Base-by-base conservation (phyloP, 345 rosid genomes). In the Carallia pectinifolia region DNA sequence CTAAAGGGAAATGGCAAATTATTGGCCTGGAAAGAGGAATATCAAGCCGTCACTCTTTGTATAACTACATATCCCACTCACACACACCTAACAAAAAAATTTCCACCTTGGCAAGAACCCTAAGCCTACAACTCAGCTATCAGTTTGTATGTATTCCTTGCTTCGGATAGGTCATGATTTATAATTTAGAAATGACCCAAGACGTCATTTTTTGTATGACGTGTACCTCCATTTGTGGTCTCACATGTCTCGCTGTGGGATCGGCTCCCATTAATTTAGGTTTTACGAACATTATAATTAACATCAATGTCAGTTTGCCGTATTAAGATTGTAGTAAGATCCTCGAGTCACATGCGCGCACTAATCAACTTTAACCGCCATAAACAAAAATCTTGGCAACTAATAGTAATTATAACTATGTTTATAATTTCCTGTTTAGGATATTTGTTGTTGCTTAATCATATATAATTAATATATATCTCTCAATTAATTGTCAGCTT, bases 1-100 rank as follows among this genome's bases (percentile, higher is more conserved):
- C 12, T 7, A 52, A 39, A 15, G 18, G 53, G 29, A 47, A 12
- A 13, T 62, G 29, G 10, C 50, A 36, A 81, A 85, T 81, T 52
- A 85, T 82, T 85, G 83, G 79, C 18, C 61, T 61, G 67, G 52
- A 76, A 17, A 71, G 69, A 79, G 78, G 80, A 83, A 75, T 74
- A 63, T 71, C 64, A 83, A 81, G 84, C 86, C 91, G 87, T 85
- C 85, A 87, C 91, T 76, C 89, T 71, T 83, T 75, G 77, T 70
- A 81, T 77, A 81, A 86, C 81, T 64, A 62, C 60, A 15, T 23
- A 23, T 23, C 23, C 23, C 23, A 23, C 23, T 23, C 48, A 6
- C 56, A 64, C 56, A 65, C 64, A 62, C 61, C 74, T 64, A 73
- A 68, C 69, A 39, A 66, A 71, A 71, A 71, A 67, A 33, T 33